phyloP scores from a whole-genome alignment of 768 basidiomycete genomes.

The Amanita subjunquillea region DNA sequence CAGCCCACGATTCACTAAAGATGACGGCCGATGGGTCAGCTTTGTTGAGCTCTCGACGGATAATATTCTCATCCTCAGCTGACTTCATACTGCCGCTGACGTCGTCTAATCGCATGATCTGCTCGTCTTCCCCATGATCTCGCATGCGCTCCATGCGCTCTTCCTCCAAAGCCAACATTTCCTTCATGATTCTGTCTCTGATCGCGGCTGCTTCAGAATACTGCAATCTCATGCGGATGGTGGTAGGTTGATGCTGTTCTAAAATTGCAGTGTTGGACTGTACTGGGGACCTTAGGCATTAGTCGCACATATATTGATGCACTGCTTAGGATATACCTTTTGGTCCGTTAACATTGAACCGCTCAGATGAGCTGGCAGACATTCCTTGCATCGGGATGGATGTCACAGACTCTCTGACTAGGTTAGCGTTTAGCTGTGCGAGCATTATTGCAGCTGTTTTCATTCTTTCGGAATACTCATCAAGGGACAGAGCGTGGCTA shows the following conservation, averaged over 20 bases:
- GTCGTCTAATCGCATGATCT: slow-evolving; percentile 49
- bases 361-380: slow-evolving; percentile 7
- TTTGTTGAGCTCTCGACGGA: slow-evolving; percentile 87
- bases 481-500: slow-evolving; percentile 55
- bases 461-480: slow-evolving; percentile 99
- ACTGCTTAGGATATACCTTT: slow-evolving; percentile 27
- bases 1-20: slow-evolving; percentile 89
- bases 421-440: slow-evolving; percentile 83
- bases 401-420: slow-evolving; percentile 44
- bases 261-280: slow-evolving; percentile 8
- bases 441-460: slow-evolving; percentile 98
- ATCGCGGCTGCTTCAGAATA: slow-evolving; percentile 82
- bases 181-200: slow-evolving; percentile 92
- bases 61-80: slow-evolving; percentile 88
- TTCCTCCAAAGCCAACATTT: slow-evolving; percentile 95
- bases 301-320: slow-evolving; percentile 40
- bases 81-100: slow-evolving; percentile 48
- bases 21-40: slow-evolving; percentile 93
- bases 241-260: slow-evolving; percentile 18
- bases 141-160: slow-evolving; percentile 93
- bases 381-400: slow-evolving; percentile 8
- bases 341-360: slow-evolving; percentile 12
- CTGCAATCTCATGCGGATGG: slow-evolving; percentile 63
- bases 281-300: slow-evolving; percentile 10
- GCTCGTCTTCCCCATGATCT: slow-evolving; percentile 55